Evolutionary conservation across 305 asterid species (phyloP).

Genomic region (Fraxinus baroniana): DNA sequence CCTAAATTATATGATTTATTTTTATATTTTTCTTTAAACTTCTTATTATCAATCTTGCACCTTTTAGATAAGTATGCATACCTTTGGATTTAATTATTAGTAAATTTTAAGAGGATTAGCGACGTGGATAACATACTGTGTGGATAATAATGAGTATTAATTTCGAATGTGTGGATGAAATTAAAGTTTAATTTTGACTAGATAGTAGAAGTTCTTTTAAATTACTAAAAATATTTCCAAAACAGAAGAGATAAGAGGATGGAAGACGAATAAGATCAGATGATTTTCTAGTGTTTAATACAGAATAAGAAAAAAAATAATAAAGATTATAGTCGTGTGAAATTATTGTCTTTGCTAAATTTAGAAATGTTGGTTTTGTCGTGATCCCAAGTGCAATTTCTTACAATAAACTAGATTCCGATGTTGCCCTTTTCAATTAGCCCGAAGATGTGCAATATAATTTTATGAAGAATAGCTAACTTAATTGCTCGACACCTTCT

Average conservation of each 20-base stretch:
- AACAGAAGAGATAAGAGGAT: not conserved
- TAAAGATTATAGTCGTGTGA: not conserved
- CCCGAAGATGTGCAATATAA: not conserved
- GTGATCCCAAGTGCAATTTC: too few relatives aligned
- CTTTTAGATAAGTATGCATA: too few relatives aligned
- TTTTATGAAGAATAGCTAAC: not conserved
- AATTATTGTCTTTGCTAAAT: not conserved
- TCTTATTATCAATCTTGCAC: too few relatives aligned
- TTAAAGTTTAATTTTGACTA: not conserved
- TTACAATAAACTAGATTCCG: too few relatives aligned
- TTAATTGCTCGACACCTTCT: not conserved
- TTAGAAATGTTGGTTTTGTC: not conserved
- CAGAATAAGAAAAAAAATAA: too few relatives aligned
- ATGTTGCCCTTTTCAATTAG: not conserved
- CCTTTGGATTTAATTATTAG: too few relatives aligned
- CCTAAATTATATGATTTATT: not conserved
- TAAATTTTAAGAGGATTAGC: too few relatives aligned
- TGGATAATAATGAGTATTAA: too few relatives aligned
- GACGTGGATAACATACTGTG: not conserved
- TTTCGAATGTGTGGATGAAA: not conserved
- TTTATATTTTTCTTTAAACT: too few relatives aligned
- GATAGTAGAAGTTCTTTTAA: not conserved
- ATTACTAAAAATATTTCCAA: too few relatives aligned
- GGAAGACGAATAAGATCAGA: not conserved
- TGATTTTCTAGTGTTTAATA: not conserved